Conservation (phyloP, 148 eudicot species). For the Heliosperma pusillum region DNA sequence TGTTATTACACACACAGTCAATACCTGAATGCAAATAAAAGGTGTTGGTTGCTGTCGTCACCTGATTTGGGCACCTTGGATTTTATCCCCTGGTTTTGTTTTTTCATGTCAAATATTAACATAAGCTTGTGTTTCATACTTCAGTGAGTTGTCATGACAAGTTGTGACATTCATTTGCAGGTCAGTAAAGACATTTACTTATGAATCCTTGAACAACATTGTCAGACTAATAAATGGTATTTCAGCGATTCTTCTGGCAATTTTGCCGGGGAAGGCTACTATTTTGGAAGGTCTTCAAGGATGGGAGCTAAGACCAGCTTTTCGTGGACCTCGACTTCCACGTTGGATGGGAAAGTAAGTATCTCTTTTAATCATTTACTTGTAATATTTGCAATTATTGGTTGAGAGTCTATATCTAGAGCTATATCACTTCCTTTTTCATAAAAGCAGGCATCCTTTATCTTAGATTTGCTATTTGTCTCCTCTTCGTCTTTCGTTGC, state of each 20-base stretch:
- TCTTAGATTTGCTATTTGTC: neutral
- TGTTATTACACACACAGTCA: too few relatives aligned
- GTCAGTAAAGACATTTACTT: conserved; percentile 90
- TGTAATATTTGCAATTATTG: neutral
- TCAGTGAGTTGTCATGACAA: neutral
- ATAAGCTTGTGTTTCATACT: neutral
- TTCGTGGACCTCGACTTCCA: conserved; percentile 92
- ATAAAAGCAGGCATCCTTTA: neutral
- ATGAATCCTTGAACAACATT: conserved; percentile 72
- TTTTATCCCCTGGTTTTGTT: neutral
- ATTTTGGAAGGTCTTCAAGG: conserved; percentile 97
- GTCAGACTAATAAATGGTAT: conserved; percentile 86
- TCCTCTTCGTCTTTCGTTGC: neutral
- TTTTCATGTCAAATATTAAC: neutral
- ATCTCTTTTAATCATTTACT: conserved; percentile 9
- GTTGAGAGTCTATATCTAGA: neutral
- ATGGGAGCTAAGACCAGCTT: conserved; percentile 94
- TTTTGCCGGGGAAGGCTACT: conserved; percentile 86
- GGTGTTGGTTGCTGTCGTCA: neutral
- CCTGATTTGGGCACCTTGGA: neutral
- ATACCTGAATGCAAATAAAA: neutral
- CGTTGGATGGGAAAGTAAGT: conserved; percentile 99
- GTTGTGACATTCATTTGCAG: conserved; percentile 31
- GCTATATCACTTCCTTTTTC: neutral
- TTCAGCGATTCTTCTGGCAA: conserved; percentile 73